phyloP scores from a whole-genome alignment of 805 yeast genomes.

The Cyberlindnera maritima region DNA sequence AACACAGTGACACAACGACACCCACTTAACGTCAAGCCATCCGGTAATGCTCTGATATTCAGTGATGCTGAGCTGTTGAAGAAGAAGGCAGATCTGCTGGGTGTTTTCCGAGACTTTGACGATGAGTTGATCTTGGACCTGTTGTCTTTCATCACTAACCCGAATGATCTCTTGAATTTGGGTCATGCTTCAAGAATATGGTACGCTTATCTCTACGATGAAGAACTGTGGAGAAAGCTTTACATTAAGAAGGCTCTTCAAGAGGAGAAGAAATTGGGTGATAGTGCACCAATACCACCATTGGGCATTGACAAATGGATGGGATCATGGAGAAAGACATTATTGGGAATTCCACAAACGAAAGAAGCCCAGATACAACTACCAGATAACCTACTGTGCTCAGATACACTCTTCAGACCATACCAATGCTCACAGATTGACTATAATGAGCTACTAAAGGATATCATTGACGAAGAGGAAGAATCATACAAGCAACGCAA shows the following conservation, averaged over 20 bases:
- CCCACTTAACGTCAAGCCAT: slow-evolving; percentile 72
- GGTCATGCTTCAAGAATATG: slow-evolving; percentile 61
- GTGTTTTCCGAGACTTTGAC: slow-evolving; percentile 47
- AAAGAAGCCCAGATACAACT: slow-evolving; percentile 46
- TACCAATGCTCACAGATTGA: slow-evolving; percentile 75
- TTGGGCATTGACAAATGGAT: slow-evolving; percentile 47
- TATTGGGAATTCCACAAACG: slow-evolving; percentile 36
- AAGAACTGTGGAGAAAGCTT: slow-evolving; percentile 75
- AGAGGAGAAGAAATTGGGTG: slow-evolving; percentile 14
- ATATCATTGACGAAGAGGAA: slow-evolving; percentile 47
- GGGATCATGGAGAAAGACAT: slow-evolving; percentile 80
- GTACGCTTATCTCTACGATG: slow-evolving; percentile 72
- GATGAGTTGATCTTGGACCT: slow-evolving; percentile 65
- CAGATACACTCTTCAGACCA: slow-evolving; percentile 80
- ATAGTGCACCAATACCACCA: slow-evolving; percentile 24
- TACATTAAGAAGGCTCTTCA: slow-evolving; percentile 35
- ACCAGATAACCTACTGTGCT: slow-evolving; percentile 52
- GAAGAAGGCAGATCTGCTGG: slow-evolving; percentile 34
- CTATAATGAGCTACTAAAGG: slow-evolving; percentile 47
- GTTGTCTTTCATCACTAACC: slow-evolving; percentile 45
- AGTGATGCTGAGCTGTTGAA: slow-evolving; percentile 17
- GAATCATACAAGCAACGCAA: slow-evolving; percentile 23
- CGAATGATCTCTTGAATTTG: slow-evolving; percentile 47
- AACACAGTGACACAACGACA: slow-evolving; percentile 42
- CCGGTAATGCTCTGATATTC: slow-evolving; percentile 59